phyloP scores from a whole-genome alignment of 177 flowering plant genomes.

The Telopea speciosissima region DNA sequence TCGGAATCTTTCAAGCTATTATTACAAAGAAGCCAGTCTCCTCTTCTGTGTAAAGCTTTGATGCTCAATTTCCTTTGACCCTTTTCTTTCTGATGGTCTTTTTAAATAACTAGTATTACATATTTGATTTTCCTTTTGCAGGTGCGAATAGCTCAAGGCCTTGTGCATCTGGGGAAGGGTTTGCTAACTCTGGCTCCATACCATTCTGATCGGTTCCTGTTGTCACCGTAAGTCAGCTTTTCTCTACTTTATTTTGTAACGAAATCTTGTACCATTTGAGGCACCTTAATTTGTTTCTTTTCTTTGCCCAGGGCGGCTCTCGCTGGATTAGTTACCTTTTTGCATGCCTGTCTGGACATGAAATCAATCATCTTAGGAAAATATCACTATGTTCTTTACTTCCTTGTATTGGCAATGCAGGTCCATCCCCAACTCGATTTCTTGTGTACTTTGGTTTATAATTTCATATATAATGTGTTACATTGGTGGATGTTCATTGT shows the following conservation, averaged over 20 bases:
- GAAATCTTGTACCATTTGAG: background rate
- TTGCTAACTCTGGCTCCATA: conserved; percentile 86
- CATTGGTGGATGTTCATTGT: background rate
- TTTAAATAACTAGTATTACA: background rate
- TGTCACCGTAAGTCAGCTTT: conserved; percentile 71
- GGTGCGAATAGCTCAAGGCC: conserved; percentile 99
- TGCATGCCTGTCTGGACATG: conserved; percentile 95
- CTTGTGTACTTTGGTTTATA: background rate
- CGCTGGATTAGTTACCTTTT: conserved; percentile 68
- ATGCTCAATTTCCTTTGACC: background rate
- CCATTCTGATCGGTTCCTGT: conserved; percentile 86
- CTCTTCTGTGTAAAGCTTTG: conserved; percentile 76
- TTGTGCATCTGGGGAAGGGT: conserved; percentile 97
- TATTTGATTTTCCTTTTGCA: conserved; percentile 27
- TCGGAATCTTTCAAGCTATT: conserved; percentile 94
- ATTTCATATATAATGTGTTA: background rate
- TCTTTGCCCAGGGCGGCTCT: conserved; percentile 63
- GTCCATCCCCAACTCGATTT: conserved; percentile 25
- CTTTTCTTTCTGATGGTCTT: background rate
- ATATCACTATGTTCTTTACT: conserved; percentile 90
- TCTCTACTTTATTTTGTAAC: background rate
- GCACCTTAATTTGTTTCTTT: background rate
- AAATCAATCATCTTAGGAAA: conserved; percentile 80
- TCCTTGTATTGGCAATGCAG: conserved; percentile 92
- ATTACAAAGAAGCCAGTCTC: conserved; percentile 95